Percentiles rank a stretch among this genome's conserved stretches.
These are phyloP conservation scores for Neocallimastix lanati DNA, from an alignment of 192 early-diverging fungal species.

Conservation along the genomic window DNA sequence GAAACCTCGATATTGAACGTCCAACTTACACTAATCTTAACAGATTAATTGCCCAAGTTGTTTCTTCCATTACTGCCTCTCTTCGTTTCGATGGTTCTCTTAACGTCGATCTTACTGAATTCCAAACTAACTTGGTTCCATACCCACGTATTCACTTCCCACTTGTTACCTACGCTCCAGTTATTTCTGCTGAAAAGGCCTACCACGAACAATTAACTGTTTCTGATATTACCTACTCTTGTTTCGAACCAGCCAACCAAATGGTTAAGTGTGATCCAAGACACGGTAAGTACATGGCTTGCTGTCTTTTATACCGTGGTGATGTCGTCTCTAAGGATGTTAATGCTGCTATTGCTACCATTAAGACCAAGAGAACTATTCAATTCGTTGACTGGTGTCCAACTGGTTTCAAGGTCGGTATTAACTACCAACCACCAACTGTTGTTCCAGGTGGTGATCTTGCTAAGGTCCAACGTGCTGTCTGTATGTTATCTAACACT, in stretches of 20 bases:
- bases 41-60: constrained; percentile 93
- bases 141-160: constrained; percentile 99
- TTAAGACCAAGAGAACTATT: constrained; percentile 92
- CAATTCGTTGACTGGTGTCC: constrained; percentile 99
- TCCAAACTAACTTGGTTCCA: constrained; percentile 99
- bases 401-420: constrained; percentile 98
- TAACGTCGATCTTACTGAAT: constrained; percentile 97
- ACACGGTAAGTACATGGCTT: constrained; percentile 97
- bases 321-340: constrained; percentile 98
- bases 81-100: constrained; percentile 96
- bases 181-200: constrained; percentile 88
- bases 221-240: constrained; percentile 85
- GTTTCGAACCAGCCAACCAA: constrained; percentile 96
- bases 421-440: constrained; percentile 84
- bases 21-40: constrained; percentile 96
- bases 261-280: constrained; percentile 98
- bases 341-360: constrained; percentile 68
- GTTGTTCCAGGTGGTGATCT: constrained; percentile 83
- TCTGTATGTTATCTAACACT: constrained; percentile 98
- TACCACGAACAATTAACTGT: constrained; percentile 92
- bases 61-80: constrained; percentile 97
- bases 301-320: constrained; percentile 96
- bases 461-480: constrained; percentile 89
- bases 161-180: constrained; percentile 85
- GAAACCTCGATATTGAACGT: constrained; percentile 69